Conservation (phyloP, 352 stramenopile species). For the Phytophthora tubulina region DNA sequence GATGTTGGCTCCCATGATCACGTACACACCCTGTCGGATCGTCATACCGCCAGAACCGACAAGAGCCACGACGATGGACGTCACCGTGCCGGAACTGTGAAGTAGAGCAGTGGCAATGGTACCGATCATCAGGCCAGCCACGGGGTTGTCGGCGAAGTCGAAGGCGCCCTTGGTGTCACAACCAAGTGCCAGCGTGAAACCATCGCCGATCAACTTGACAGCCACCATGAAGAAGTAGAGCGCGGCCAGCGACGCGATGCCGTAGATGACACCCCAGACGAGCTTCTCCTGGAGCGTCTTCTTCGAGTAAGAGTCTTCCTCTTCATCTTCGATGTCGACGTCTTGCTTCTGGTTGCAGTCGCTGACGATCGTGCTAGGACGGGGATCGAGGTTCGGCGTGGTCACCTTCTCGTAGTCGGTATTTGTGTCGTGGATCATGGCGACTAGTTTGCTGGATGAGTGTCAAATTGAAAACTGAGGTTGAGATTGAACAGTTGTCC, state of each 20-base stretch:
- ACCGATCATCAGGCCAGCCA: constrained; percentile 82
- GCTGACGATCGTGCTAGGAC: constrained; percentile 26
- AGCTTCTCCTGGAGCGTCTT: constrained; percentile 45
- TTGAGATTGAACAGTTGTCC: constrained; percentile 6
- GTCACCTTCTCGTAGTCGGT: constrained; percentile 39
- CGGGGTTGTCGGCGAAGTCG: constrained; percentile 73
- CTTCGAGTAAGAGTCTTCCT: constrained; percentile 37
- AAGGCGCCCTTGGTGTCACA: constrained; percentile 79
- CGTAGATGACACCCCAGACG: constrained; percentile 43
- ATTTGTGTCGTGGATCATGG: constrained; percentile 18
- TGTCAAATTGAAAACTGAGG: constrained; percentile 29
- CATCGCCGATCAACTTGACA: constrained; percentile 80
- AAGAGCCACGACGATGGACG: constrained; percentile 79
- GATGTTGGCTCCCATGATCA: constrained; percentile 95
- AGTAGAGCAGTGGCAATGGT: constrained; percentile 78
- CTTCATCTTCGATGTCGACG: constrained; percentile 24
- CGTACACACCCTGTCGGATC: constrained; percentile 87
- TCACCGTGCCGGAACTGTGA: constrained; percentile 83
- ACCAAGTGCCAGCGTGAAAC: constrained; percentile 75
- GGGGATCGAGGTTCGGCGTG: constrained; percentile 29
- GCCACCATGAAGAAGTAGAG: constrained; percentile 89
- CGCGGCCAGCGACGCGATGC: constrained; percentile 48
- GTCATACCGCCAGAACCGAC: constrained; percentile 74
- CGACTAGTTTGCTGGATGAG: constrained; percentile 16
- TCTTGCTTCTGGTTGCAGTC: constrained; percentile 33